Percentiles rank a stretch among this genome's conserved stretches.
Evolutionary conservation across 2,329 filamentous ascomycete genomes (phyloP).

Genomic region (Botrytis elliptica): DNA sequence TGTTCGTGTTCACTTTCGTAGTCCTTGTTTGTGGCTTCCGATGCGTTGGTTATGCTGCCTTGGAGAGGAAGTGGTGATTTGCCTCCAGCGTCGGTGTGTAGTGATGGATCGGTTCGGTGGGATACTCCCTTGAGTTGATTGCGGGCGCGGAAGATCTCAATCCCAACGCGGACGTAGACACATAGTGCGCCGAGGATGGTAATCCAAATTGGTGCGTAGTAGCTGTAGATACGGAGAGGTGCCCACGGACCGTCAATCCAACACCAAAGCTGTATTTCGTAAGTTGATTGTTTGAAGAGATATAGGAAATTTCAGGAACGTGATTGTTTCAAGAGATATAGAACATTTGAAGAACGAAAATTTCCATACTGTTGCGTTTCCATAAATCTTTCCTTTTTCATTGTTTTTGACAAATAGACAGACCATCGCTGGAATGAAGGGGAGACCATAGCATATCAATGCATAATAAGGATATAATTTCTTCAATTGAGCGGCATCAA

Average conservation of each 20-base stretch:
- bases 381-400: conserved; percentile 38
- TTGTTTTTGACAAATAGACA: conserved; percentile 51
- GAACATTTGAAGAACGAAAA: too few relatives aligned
- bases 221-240: conserved; percentile 68
- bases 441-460: conserved; percentile 54
- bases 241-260: conserved; percentile 71
- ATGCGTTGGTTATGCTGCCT: neutral
- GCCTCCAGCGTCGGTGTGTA: conserved; percentile 36
- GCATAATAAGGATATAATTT: conserved; percentile 56
- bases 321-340: neutral
- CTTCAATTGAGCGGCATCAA: conserved; percentile 50
- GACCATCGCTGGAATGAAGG: conserved; percentile 52
- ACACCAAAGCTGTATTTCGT: conserved; percentile 69
- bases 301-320: too few relatives aligned
- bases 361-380: conserved; percentile 39
- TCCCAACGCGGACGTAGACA: conserved; percentile 64
- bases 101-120: conserved; percentile 8
- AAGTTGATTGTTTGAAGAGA: conserved; percentile 36
- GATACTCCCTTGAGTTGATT: conserved; percentile 16
- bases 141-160: conserved; percentile 66
- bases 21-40: conserved; percentile 1
- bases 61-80: conserved; percentile 30
- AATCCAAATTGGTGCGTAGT: conserved; percentile 71
- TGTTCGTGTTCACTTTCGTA: conserved; percentile 1
- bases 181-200: conserved; percentile 59